phyloP scores from a whole-genome alignment of 2,329 filamentous ascomycete genomes.

The Fusarium euwallaceae region DNA sequence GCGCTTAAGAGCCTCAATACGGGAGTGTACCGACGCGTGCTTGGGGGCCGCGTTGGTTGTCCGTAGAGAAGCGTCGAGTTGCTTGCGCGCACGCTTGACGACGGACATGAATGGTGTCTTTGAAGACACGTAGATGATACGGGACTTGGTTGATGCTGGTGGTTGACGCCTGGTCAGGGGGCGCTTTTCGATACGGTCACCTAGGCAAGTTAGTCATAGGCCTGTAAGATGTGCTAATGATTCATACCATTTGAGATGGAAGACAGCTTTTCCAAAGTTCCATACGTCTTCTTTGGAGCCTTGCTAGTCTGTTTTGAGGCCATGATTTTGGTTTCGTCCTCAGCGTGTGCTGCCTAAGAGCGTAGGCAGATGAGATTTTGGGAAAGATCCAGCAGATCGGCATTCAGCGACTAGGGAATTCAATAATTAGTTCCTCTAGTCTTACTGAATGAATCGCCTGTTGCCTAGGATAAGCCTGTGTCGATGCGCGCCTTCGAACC shows the following conservation, averaged over 20 bases:
- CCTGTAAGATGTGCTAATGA: background rate
- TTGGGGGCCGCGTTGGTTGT: constrained; percentile 61
- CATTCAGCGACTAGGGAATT: background rate
- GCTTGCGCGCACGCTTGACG: constrained; percentile 73
- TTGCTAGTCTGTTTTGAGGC: constrained; percentile 30
- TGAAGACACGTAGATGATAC: constrained; percentile 74
- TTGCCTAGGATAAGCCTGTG: background rate
- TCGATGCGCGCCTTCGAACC: background rate
- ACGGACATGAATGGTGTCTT: constrained; percentile 76
- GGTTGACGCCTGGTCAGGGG: constrained; percentile 58
- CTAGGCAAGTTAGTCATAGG: constrained; percentile 48
- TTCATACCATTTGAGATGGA: constrained; percentile 51
- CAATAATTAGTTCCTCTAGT: background rate
- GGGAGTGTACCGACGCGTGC: constrained; percentile 59
- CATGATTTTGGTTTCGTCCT: constrained; percentile 33
- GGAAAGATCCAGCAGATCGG: background rate
- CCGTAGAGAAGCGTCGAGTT: constrained; percentile 67
- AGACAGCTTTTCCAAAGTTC: constrained; percentile 51
- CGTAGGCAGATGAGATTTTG: constrained; percentile 27
- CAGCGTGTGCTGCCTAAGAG: constrained; percentile 28
- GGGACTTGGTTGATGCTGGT: constrained; percentile 58
- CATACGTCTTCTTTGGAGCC: constrained; percentile 33
- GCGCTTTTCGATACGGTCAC: constrained; percentile 63
- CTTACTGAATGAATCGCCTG: background rate
- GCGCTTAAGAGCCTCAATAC: constrained; percentile 59